Evolutionary conservation across 2,329 filamentous ascomycete genomes (phyloP).

Genomic region (Plectosphaerella cucumerina): DNA sequence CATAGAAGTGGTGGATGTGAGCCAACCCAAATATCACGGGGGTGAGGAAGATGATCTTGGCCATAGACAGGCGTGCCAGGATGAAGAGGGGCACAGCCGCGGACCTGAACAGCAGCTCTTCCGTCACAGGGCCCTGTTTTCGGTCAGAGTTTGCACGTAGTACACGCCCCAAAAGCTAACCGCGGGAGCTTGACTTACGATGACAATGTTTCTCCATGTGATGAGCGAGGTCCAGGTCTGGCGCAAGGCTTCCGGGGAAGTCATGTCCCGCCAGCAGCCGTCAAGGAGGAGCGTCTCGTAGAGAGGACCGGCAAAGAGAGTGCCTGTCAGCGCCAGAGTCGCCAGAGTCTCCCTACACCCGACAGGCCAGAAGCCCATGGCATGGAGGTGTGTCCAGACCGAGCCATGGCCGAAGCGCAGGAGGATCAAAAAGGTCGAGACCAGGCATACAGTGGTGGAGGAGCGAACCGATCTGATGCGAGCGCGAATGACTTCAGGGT

Average conservation of each 20-base stretch:
- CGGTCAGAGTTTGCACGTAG: too few species aligned
- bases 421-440: conserved; percentile 64
- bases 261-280: conserved; percentile 63
- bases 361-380: conserved; percentile 79
- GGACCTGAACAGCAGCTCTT: conserved; percentile 91
- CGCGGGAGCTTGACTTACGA: conserved; percentile 49
- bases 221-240: conserved; percentile 69
- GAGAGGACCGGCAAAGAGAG: conserved; percentile 80
- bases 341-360: conserved; percentile 60
- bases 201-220: conserved; percentile 81
- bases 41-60: conserved; percentile 70
- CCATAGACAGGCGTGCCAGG: conserved; percentile 55
- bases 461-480: conserved; percentile 76
- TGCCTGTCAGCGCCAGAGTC: conserved; percentile 64
- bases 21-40: conserved; percentile 90
- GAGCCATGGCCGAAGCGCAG: conserved; percentile 31
- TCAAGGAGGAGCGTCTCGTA: conserved; percentile 76
- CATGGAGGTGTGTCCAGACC: conserved; percentile 54
- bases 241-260: conserved; percentile 49
- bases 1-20: conserved; percentile 93
- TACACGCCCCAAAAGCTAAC: too few species aligned
- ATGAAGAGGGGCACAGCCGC: conserved; percentile 80
- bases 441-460: conserved; percentile 66
- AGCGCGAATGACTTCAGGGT: conserved; percentile 82
- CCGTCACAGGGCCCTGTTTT: conserved; percentile 73